Evolutionary conservation across 768 basidiomycete species (phyloP).

Genomic region (Amyloporia xantha): DNA sequence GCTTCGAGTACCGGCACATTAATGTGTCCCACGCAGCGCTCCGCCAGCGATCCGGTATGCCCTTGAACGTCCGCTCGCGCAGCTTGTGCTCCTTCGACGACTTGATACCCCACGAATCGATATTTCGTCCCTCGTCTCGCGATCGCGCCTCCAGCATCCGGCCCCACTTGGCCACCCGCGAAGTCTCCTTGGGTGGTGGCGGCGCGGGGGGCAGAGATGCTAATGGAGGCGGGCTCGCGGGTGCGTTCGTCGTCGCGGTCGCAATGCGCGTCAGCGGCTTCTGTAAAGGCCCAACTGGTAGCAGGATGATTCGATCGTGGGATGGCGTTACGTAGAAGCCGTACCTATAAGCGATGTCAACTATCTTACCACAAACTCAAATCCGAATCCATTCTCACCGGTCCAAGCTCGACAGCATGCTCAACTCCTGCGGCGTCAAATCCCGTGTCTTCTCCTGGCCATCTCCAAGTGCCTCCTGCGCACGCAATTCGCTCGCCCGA

Average conservation of each 20-base stretch:
- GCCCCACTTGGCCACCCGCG: conserved; percentile 89
- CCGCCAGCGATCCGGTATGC: conserved; percentile 95
- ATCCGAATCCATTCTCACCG: conserved; percentile 49
- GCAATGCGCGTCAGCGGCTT: conserved; percentile 48
- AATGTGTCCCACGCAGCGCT: conserved; percentile 87
- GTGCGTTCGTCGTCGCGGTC: conserved; percentile 29
- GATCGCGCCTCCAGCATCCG: conserved; percentile 71
- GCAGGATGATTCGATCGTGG: conserved; percentile 76
- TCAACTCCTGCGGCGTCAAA: conserved; percentile 65
- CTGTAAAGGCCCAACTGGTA: conserved; percentile 54
- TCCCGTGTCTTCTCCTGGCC: conserved; percentile 58
- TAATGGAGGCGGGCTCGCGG: conserved; percentile 39
- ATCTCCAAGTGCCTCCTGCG: conserved; percentile 48
- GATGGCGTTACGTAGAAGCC: conserved; percentile 81
- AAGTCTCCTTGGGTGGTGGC: conserved; percentile 53
- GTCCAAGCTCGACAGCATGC: conserved; percentile 73
- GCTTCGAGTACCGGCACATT: conserved; percentile 47
- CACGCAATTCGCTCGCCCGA: conserved; percentile 52
- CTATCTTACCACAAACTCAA: conserved; percentile 7
- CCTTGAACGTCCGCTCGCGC: conserved; percentile 81
- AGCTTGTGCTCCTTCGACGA: conserved; percentile 61
- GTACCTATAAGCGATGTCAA: conserved; percentile 48
- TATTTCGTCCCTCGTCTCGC: conserved; percentile 74
- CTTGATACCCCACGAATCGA: conserved; percentile 64
- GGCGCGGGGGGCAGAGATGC: conserved; percentile 38